These are phyloP conservation scores for Pseudomonodictys pantanalensis DNA, from an alignment of 495 filamentous ascomycete genomes.

Conservation along the genomic window DNA sequence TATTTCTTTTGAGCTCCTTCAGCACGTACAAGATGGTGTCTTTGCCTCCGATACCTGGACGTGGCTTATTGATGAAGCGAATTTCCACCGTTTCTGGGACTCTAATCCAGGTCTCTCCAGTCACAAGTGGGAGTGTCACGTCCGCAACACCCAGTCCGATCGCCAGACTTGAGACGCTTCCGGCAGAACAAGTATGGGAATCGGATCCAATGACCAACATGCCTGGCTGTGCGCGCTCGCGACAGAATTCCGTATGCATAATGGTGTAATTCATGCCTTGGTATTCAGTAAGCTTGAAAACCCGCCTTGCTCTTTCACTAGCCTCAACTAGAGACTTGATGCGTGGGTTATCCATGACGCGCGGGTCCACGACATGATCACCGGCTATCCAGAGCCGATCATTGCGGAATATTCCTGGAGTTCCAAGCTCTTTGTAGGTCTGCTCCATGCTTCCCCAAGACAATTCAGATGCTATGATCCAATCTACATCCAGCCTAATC, in stretches of 20 bases:
- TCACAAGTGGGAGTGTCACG: slow-evolving; percentile 47
- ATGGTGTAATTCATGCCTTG: slow-evolving; percentile 51
- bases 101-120: slow-evolving; percentile 50
- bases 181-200: slow-evolving; percentile 50
- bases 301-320: slow-evolving; percentile 39
- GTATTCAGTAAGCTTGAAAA: slow-evolving; percentile 49
- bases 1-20: slow-evolving; percentile 47
- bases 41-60: slow-evolving; percentile 47
- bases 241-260: slow-evolving; percentile 49
- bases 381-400: slow-evolving; percentile 51
- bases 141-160: slow-evolving; percentile 50
- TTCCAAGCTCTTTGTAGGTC: slow-evolving; percentile 40
- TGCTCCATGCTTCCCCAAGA: slow-evolving; percentile 48
- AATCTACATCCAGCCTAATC: slow-evolving; percentile 46
- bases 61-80: slow-evolving; percentile 38
- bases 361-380: slow-evolving; percentile 50
- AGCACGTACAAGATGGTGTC: slow-evolving; percentile 50
- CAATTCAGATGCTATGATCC: slow-evolving; percentile 45
- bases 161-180: slow-evolving; percentile 43
- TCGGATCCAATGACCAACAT: slow-evolving; percentile 49
- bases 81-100: slow-evolving; percentile 47
- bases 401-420: slow-evolving; percentile 47
- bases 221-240: slow-evolving; percentile 48
- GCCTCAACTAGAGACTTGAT: slow-evolving; percentile 41
- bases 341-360: slow-evolving; percentile 39